Percentiles rank a stretch among this genome's conserved stretches.
phyloP scores from a whole-genome alignment of 1,284 basidiomycete species.

The Phellopilus nigrolimitatus region DNA sequence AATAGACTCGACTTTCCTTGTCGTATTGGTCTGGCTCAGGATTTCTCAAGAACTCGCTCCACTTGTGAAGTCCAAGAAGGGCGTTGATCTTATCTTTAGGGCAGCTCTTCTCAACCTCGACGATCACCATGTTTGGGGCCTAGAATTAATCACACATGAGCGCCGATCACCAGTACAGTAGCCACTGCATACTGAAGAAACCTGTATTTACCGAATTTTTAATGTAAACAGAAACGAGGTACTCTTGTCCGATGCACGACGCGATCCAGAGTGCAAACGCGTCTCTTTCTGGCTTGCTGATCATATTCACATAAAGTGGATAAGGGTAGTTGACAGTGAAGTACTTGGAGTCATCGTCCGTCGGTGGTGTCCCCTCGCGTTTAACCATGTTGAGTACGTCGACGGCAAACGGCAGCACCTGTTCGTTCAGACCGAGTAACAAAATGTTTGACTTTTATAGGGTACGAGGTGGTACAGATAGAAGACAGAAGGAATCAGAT shows the following conservation, averaged over 20 bases:
- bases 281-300: conserved; percentile 42
- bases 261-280: conserved; percentile 62
- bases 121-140: conserved; percentile 61
- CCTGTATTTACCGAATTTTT: conserved; percentile 52
- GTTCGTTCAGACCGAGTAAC: no score
- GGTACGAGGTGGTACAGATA: no score
- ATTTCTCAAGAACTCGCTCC: conserved; percentile 47
- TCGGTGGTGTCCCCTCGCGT: conserved; percentile 48
- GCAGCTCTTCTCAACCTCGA: conserved; percentile 47
- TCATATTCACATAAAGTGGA: conserved; percentile 47
- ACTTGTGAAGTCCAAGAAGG: conserved; percentile 61
- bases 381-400: conserved; percentile 57
- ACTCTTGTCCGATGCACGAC: conserved; percentile 41
- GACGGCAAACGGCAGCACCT: no score
- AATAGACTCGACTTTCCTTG: conserved; percentile 46
- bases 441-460: no score
- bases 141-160: conserved; percentile 25
- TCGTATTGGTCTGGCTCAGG: conserved; percentile 41
- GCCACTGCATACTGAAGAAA: background rate
- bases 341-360: conserved; percentile 52
- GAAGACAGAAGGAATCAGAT: no score
- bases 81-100: conserved; percentile 33
- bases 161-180: background rate
- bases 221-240: conserved; percentile 51
- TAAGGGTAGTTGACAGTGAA: conserved; percentile 58